Percentiles rank a stretch among this genome's conserved stretches.
phyloP scores from a whole-genome alignment of 345 rosid genomes.

The Pistacia integerrima region DNA sequence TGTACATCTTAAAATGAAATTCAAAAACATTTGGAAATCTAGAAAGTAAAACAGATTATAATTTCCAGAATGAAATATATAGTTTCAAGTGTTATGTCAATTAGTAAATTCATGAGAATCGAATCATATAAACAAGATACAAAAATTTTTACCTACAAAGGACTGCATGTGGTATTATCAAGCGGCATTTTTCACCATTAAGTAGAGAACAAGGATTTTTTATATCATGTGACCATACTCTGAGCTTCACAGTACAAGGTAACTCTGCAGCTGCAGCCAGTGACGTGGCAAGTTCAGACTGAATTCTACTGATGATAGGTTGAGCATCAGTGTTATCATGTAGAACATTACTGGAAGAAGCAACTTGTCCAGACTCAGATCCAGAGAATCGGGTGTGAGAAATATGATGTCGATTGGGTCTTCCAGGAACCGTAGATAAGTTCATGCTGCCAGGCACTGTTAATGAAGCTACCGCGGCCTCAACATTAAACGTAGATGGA shows the following conservation, averaged over 20 bases:
- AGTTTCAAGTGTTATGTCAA: background rate
- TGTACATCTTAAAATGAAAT: background rate
- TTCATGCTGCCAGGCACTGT: slow-evolving; percentile 51
- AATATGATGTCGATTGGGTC: slow-evolving; percentile 43
- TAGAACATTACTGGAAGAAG: slow-evolving; percentile 31
- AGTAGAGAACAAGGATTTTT: slow-evolving; percentile 69
- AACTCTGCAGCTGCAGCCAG: slow-evolving; percentile 91
- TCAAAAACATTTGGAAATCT: background rate
- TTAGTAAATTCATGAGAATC: slow-evolving; percentile 2
- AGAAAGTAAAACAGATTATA: background rate
- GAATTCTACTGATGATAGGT: slow-evolving; percentile 62
- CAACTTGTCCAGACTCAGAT: slow-evolving; percentile 47
- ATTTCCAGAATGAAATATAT: background rate
- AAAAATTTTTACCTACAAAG: slow-evolving; percentile 73
- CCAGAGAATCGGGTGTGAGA: slow-evolving; percentile 44
- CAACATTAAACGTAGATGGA: slow-evolving; percentile 39
- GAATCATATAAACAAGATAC: slow-evolving; percentile 10
- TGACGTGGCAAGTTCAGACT: slow-evolving; percentile 75
- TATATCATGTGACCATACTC: slow-evolving; percentile 85
- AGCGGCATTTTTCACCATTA: slow-evolving; percentile 62
- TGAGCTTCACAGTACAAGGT: slow-evolving; percentile 92
- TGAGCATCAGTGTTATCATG: slow-evolving; percentile 46
- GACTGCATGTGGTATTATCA: slow-evolving; percentile 88
- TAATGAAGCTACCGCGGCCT: slow-evolving; percentile 54
- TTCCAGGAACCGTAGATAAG: slow-evolving; percentile 50